Evolutionary conservation across 1,284 basidiomycete species (phyloP).

Genomic region (Laetiporus sulphureus): DNA sequence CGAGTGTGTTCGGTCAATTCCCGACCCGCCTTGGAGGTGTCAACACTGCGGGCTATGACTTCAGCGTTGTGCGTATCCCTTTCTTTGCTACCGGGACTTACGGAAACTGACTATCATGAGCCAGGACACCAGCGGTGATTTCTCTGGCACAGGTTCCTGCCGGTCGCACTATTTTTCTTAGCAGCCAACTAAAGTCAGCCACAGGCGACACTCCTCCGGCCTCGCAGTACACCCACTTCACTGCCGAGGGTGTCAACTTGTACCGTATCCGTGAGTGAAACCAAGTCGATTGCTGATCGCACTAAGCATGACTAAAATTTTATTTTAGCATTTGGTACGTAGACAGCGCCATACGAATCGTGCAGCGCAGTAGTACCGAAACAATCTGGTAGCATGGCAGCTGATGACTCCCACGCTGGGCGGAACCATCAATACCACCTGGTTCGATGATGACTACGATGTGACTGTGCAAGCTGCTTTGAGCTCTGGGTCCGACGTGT

Average conservation of each 20-base stretch:
- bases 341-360: not conserved
- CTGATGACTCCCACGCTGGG: constrained; percentile 43
- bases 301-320: not conserved
- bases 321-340: constrained; percentile 28
- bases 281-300: not conserved
- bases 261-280: constrained; percentile 36
- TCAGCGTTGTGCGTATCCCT: constrained; percentile 25
- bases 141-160: constrained; percentile 31
- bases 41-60: constrained; percentile 32
- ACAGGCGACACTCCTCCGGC: constrained; percentile 28
- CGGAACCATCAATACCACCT: constrained; percentile 37
- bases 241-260: constrained; percentile 37
- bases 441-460: constrained; percentile 42
- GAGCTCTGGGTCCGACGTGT: constrained; percentile 31
- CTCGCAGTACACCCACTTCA: constrained; percentile 38
- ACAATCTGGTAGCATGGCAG: constrained; percentile 37
- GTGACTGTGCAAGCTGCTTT: constrained; percentile 43
- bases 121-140: constrained; percentile 36
- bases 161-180: too few relatives aligned
- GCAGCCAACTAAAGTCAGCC: too few relatives aligned
- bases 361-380: constrained; percentile 4
- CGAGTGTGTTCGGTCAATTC: constrained; percentile 4
- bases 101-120: too few relatives aligned
- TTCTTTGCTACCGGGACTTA: too few relatives aligned
- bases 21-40: constrained; percentile 32